Base-by-base conservation (phyloP, 768 basidiomycete species). In the Tephrocybe sp. region DNA sequence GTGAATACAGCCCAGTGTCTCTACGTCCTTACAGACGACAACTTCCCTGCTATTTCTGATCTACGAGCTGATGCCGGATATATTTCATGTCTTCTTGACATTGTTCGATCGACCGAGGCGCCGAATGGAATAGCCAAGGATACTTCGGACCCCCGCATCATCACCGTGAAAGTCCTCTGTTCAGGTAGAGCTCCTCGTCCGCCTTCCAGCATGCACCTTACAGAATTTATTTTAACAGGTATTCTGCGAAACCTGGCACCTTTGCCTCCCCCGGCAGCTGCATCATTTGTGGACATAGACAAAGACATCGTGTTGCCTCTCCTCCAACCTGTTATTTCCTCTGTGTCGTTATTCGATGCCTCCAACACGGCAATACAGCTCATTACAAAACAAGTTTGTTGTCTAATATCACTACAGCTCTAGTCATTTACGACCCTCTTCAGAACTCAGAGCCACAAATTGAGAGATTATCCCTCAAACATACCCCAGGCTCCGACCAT, bases 21-120 rank as follows among this genome's bases (percentile, higher is more conserved):
- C 15, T 97, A 96, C 65, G 90, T 96, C 52, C 73, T 98, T 22
- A 91, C 92, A 2, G 92, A 95, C 63, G 95, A 97, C 62, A 98
- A 97, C 54, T 72, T 69, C n/a, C 79, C 86, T 15, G 82, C 85
- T 25, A 82, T 86, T 44, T 64, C 79, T n/a, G 83, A 84, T 47
- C 63, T 95, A 16, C 75, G 83, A 18, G 65, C 76, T 22, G 74
- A 87, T 61, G 77, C 77, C 12, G 71, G 75, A 2, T 87, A 87
- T 59, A 72, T 81, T 42, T 71, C 83, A 5, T 86, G 81, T 60
- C 76, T 94, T 4, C 65, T 90, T 43, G 77, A 81, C 4, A 82
- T 90, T 22, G 76, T 80, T 21, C 79, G 72, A 48, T 59, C 69
- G 16, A 61, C 67, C 26, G 62, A 59, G 30, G 52, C 59, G 8